phyloP scores from a whole-genome alignment of 148 eudicot genomes.

The Oxyria digyna region DNA sequence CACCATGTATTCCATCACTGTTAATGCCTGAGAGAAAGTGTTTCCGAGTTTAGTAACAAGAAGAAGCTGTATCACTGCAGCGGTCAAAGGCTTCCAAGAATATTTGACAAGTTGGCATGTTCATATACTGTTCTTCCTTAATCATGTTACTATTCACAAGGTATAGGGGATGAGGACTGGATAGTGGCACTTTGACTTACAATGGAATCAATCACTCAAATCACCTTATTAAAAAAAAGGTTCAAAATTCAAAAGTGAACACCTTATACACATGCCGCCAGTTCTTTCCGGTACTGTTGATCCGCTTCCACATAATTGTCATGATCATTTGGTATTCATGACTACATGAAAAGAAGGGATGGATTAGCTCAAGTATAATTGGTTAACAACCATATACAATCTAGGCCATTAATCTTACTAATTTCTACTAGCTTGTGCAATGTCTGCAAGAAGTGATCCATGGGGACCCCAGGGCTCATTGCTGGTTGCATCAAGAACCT shows the following conservation, averaged over 20 bases:
- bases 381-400: background rate
- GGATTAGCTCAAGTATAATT: background rate
- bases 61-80: background rate
- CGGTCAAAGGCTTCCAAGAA: background rate
- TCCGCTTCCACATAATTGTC: slow-evolving; percentile 81
- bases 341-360: slow-evolving; percentile 29
- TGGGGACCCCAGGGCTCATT: slow-evolving; percentile 99
- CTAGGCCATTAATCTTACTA: slow-evolving; percentile 37
- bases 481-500: slow-evolving; percentile 99
- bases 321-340: slow-evolving; percentile 93
- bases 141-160: background rate
- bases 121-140: background rate
- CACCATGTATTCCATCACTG: slow-evolving; percentile 83
- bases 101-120: background rate
- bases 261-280: slow-evolving; percentile 84
- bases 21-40: slow-evolving; percentile 53
- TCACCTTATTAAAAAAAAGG: background rate
- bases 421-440: slow-evolving; percentile 85
- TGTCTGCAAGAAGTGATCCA: slow-evolving; percentile 79
- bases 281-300: slow-evolving; percentile 86
- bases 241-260: background rate
- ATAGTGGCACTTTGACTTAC: background rate
- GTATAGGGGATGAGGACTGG: background rate
- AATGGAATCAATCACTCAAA: background rate
- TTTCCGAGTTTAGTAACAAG: background rate